These are phyloP conservation scores for Sechiopsis laciniata DNA, from an alignment of 306 rosid species.

Conservation along the genomic window DNA sequence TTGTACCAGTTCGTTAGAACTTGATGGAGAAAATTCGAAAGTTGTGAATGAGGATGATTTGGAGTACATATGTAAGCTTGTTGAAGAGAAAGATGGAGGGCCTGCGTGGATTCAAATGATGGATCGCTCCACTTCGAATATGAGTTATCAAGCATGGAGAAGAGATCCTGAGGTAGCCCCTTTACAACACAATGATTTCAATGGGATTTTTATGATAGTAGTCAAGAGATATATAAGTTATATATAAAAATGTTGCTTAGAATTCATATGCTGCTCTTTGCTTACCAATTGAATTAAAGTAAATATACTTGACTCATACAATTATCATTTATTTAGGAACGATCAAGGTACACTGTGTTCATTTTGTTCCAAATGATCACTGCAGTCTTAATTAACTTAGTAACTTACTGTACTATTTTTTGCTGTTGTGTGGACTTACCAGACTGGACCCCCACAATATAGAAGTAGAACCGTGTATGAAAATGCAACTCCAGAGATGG, in stretches of 20 bases:
- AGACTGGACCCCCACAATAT: slow-evolving; percentile 62
- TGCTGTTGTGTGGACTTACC: slow-evolving; percentile 6
- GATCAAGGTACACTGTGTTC: neutral
- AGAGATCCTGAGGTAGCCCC: slow-evolving; percentile 46
- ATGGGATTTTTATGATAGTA: neutral
- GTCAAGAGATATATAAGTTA: neutral
- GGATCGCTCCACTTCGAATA: slow-evolving; percentile 71
- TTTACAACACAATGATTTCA: slow-evolving; percentile 5
- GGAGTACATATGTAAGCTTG: slow-evolving; percentile 40
- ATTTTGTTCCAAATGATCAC: neutral
- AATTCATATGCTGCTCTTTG: neutral
- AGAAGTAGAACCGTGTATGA: slow-evolving; percentile 46
- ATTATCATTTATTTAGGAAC: neutral
- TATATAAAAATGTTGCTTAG: neutral
- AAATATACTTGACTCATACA: neutral
- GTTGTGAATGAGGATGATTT: slow-evolving; percentile 40
- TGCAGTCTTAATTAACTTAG: neutral
- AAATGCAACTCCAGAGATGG: slow-evolving; percentile 42
- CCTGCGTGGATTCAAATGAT: slow-evolving; percentile 93
- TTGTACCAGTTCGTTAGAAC: slow-evolving; percentile 34
- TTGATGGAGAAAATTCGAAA: slow-evolving; percentile 31
- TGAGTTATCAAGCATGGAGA: slow-evolving; percentile 74
- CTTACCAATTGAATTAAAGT: neutral
- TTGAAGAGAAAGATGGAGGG: slow-evolving; percentile 67
- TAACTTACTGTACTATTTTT: neutral